A percentile compares a stretch with the other conserved stretches of the same genome.
phyloP scores from a whole-genome alignment of 1,139 yeast species.

The Pichia sp. region DNA sequence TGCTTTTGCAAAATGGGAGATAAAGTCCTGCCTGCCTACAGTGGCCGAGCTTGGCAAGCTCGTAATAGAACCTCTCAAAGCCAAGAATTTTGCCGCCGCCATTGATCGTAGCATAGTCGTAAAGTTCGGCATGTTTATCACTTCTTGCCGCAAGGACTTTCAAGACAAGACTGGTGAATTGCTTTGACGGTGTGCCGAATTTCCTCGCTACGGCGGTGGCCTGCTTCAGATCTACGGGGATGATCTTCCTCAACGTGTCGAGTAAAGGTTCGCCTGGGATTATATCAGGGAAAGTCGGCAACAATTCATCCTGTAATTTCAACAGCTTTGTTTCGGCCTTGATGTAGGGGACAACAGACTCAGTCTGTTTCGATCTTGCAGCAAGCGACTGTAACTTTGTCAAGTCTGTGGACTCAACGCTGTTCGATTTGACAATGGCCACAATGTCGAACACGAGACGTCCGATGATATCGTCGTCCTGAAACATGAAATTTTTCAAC shows the following conservation, averaged over 20 bases:
- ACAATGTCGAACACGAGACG: conserved; percentile 32
- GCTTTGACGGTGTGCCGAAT: conserved; percentile 59
- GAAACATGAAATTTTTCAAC: conserved; percentile 53
- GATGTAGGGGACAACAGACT: conserved; percentile 5
- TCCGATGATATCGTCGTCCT: conserved; percentile 52
- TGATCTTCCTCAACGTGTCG: conserved; percentile 51
- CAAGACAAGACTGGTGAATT: conserved; percentile 61
- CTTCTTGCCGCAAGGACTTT: conserved; percentile 43
- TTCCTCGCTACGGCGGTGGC: conserved; percentile 57
- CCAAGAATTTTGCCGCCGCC: conserved; percentile 64
- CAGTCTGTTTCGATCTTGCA: background rate
- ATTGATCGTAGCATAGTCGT: conserved; percentile 40
- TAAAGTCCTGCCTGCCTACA: conserved; percentile 40
- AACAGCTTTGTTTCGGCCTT: conserved; percentile 20
- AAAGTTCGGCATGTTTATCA: conserved; percentile 59
- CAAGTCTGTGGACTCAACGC: background rate
- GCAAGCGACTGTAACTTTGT: conserved; percentile 5
- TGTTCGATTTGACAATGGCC: conserved; percentile 20
- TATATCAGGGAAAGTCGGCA: conserved; percentile 48
- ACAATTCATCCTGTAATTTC: conserved; percentile 18
- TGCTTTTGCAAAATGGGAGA: conserved; percentile 35
- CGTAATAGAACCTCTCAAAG: conserved; percentile 58
- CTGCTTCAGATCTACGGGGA: conserved; percentile 54
- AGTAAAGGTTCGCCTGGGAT: conserved; percentile 41
- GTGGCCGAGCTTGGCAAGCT: conserved; percentile 49